A percentile compares a stretch with the other conserved stretches of the same genome.
Conservation (phyloP, 306 rosid genomes). For the Hylodesmum podocarpum region DNA sequence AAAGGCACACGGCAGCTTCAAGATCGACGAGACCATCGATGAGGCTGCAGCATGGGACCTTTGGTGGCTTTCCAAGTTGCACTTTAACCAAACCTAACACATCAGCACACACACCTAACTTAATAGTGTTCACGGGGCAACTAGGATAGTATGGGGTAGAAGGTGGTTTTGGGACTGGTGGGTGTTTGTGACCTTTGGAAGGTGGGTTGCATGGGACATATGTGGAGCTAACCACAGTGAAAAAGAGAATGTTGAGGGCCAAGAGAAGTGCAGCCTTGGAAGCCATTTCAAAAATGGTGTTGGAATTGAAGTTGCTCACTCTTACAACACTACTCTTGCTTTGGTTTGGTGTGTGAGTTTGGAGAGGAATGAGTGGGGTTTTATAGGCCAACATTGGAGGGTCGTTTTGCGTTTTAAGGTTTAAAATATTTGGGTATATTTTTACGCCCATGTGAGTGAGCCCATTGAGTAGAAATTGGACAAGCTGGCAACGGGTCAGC, state of each 20-base stretch:
- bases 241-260: constrained; percentile 61
- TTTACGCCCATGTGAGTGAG: constrained; percentile 30
- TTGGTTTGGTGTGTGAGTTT: constrained; percentile 1
- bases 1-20: constrained; percentile 87
- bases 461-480: constrained; percentile 36
- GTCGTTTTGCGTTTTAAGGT: background rate
- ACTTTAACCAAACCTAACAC: constrained; percentile 61
- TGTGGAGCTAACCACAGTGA: constrained; percentile 61
- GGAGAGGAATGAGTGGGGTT: constrained; percentile 4
- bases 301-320: background rate
- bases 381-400: constrained; percentile 45
- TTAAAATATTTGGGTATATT: constrained; percentile 4
- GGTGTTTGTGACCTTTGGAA: constrained; percentile 32
- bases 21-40: constrained; percentile 61
- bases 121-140: constrained; percentile 64
- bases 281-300: constrained; percentile 48
- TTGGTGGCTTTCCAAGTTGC: constrained; percentile 63
- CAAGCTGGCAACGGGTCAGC: constrained; percentile 34
- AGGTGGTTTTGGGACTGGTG: constrained; percentile 36
- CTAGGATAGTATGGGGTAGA: constrained; percentile 36
- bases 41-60: constrained; percentile 67
- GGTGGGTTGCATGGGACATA: constrained; percentile 64
- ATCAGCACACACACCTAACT: constrained; percentile 73
- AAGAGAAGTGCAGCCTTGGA: constrained; percentile 60
- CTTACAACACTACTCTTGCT: background rate